phyloP scores from a whole-genome alignment of 495 filamentous ascomycete genomes.

The Penicillium psychrofluorescens region DNA sequence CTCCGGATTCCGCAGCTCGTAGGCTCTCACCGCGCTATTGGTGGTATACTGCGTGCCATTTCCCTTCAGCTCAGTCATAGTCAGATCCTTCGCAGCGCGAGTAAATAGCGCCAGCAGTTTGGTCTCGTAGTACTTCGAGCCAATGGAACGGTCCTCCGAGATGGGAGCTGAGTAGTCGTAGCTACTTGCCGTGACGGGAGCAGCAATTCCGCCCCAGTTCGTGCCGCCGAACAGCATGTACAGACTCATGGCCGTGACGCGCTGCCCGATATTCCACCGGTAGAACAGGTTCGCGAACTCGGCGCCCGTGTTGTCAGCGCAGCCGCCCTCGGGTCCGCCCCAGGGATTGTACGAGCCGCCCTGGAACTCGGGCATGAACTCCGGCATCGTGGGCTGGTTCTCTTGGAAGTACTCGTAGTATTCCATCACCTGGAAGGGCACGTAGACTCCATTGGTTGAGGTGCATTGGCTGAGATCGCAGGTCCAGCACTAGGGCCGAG shows the following conservation, averaged over 20 bases:
- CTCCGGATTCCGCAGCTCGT: constrained; percentile 48
- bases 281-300: constrained; percentile 57
- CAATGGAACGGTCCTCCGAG: constrained; percentile 49
- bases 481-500: constrained; percentile 44
- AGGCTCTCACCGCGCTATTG: constrained; percentile 37
- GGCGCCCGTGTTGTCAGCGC: constrained; percentile 35
- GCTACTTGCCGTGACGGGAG: constrained; percentile 40
- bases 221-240: constrained; percentile 60
- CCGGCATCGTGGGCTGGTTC: constrained; percentile 43
- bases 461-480: constrained; percentile 51
- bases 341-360: constrained; percentile 58
- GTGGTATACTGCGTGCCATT: constrained; percentile 52
- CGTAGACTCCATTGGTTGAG: constrained; percentile 46
- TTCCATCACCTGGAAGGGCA: constrained; percentile 42
- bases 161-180: constrained; percentile 58
- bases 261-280: constrained; percentile 48
- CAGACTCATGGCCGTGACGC: constrained; percentile 44
- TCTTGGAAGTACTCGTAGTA: constrained; percentile 52
- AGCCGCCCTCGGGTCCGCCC: constrained; percentile 49
- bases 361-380: constrained; percentile 57
- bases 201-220: constrained; percentile 46
- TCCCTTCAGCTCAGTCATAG: constrained; percentile 43
- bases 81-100: constrained; percentile 44
- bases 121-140: constrained; percentile 53
- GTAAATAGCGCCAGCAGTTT: constrained; percentile 52